phyloP scores from a whole-genome alignment of 1,284 basidiomycete genomes.

The Heterobasidion occidentale region DNA sequence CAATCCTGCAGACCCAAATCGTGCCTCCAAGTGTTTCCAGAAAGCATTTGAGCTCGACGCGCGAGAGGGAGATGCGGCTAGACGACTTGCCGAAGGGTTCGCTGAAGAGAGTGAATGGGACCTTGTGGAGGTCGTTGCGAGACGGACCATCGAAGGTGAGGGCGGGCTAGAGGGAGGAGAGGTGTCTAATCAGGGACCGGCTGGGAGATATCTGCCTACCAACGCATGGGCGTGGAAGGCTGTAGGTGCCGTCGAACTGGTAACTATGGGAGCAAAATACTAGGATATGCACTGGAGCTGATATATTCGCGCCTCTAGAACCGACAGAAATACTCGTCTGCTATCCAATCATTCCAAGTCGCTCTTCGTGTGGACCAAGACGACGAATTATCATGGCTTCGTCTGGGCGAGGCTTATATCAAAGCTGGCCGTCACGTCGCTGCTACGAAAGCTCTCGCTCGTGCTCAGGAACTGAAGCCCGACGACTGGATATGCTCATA shows the following conservation, averaged over 20 bases:
- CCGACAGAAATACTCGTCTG: conserved; percentile 66
- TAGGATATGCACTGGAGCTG: background rate
- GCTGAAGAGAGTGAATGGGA: conserved; percentile 95
- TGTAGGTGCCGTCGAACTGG: conserved; percentile 87
- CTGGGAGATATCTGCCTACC: conserved; percentile 57
- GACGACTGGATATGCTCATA: conserved; percentile 82
- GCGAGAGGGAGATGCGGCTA: conserved; percentile 80
- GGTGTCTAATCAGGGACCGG: conserved; percentile 34
- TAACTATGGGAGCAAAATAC: conserved; percentile 28
- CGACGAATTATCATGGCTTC: conserved; percentile 80
- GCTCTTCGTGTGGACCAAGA: conserved; percentile 77
- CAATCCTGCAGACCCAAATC: conserved; percentile 70
- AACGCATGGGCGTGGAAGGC: conserved; percentile 99
- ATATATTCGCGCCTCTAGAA: conserved; percentile 36
- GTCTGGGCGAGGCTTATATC: conserved; percentile 89
- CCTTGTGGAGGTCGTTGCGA: conserved; percentile 88
- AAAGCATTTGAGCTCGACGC: conserved; percentile 98
- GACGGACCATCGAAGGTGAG: conserved; percentile 89
- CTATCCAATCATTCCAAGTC: conserved; percentile 85
- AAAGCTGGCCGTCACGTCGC: conserved; percentile 85
- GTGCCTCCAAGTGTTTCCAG: conserved; percentile 95
- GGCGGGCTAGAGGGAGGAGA: conserved; percentile 59
- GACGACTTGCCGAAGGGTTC: conserved; percentile 80
- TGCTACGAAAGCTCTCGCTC: conserved; percentile 81
- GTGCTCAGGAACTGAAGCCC: conserved; percentile 62